Conservation (phyloP, 371 early-diverging fungal genomes). For the Mucor indicus region DNA sequence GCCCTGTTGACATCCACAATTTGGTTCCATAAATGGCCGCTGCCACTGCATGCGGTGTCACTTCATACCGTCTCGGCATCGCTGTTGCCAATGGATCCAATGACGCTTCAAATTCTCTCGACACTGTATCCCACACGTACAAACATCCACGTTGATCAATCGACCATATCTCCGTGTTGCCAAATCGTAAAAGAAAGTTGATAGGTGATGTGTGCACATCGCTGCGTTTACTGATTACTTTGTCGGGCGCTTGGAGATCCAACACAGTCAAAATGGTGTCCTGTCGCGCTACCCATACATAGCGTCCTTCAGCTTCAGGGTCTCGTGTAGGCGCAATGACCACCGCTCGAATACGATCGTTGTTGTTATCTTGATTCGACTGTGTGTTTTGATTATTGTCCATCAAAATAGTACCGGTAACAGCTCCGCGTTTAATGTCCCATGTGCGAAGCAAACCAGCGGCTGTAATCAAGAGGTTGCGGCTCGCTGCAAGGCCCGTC, state of each 20-base stretch:
- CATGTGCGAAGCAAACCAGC: constrained; percentile 10
- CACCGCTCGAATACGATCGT: constrained; percentile 30
- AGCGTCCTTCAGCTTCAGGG: constrained; percentile 53
- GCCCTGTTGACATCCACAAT: constrained; percentile 63
- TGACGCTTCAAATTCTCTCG: constrained; percentile 20
- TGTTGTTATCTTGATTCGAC: constrained; percentile 9
- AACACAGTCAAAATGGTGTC: constrained; percentile 56
- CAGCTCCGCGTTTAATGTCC: constrained; percentile 13
- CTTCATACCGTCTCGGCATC: constrained; percentile 16
- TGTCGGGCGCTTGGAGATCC: constrained; percentile 36
- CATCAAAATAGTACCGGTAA: constrained; percentile 8
- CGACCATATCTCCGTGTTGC: constrained; percentile 64
- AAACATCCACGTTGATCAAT: constrained; percentile 72
- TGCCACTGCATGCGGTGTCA: constrained; percentile 18
- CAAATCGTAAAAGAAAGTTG: constrained; percentile 59
- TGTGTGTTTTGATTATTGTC: background rate
- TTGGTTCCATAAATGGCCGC: constrained; percentile 47
- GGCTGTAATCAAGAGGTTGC: constrained; percentile 17
- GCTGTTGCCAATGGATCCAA: constrained; percentile 22
- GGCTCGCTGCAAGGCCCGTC: constrained; percentile 4
- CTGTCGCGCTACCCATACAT: constrained; percentile 64
- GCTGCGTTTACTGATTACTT: constrained; percentile 48
- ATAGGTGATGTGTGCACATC: constrained; percentile 60
- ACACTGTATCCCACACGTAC: constrained; percentile 61
- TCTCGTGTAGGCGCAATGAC: constrained; percentile 35